A percentile compares a stretch with the other conserved stretches of the same genome.
These are phyloP conservation scores for Quercus wislizeni DNA, from an alignment of 306 rosid species.

Conservation along the genomic window DNA sequence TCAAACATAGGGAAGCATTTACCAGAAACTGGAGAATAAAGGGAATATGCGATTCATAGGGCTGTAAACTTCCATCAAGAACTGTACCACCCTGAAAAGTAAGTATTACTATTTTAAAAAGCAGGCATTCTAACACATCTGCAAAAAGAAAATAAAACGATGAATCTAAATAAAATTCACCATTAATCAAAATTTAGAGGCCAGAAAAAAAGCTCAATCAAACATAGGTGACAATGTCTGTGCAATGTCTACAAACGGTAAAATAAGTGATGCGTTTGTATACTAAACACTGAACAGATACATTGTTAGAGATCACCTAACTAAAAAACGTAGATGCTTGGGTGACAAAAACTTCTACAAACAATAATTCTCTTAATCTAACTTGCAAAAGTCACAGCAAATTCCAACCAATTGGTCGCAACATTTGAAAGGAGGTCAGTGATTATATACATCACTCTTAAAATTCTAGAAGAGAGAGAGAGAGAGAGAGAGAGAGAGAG, in stretches of 20 bases:
- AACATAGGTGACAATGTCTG: not conserved
- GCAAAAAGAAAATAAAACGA: not conserved
- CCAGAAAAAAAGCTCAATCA: not conserved
- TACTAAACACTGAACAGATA: not conserved
- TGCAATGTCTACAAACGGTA: not conserved
- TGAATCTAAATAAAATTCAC: not conserved
- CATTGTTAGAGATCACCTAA: not conserved
- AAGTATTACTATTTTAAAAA: not conserved
- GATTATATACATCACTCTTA: too few species aligned
- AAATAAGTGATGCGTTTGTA: not conserved
- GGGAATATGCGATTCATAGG: too few species aligned
- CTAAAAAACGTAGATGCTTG: not conserved
- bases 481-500: too few species aligned
- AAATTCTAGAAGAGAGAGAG: too few species aligned
- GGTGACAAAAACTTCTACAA: not conserved
- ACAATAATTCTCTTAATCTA: too few species aligned
- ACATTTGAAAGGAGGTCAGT: too few species aligned
- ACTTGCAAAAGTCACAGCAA: too few species aligned
- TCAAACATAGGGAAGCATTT: conserved; percentile 10
- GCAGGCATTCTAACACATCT: not conserved
- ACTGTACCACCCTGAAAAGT: conserved; percentile 5
- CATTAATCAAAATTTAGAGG: not conserved
- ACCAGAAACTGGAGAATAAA: conserved; percentile 46
- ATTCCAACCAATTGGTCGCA: too few species aligned
- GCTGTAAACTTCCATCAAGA: too few species aligned